Conservation (phyloP, 2,329 filamentous ascomycete genomes). For the Cephalotrichum gorgonifer region DNA sequence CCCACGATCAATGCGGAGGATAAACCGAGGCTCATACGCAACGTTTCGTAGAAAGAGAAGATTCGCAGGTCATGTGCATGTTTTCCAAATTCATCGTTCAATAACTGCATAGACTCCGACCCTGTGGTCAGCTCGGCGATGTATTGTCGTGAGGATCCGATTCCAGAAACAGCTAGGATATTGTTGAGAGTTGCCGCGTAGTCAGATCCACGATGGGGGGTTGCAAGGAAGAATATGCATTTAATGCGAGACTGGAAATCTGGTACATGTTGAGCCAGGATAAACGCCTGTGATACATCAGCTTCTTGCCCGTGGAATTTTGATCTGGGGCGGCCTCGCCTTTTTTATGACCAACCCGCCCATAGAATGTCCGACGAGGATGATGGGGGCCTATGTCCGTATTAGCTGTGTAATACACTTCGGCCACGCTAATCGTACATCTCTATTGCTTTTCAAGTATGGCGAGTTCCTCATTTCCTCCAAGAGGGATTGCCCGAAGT, state of each 20-base stretch:
- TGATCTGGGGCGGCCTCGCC: too few relatives aligned
- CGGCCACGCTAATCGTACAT: background rate
- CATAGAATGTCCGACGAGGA: constrained; percentile 18
- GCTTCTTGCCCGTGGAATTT: background rate
- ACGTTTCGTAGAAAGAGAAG: constrained; percentile 24
- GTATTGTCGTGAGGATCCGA: background rate
- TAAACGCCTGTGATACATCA: constrained; percentile 9
- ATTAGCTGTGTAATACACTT: background rate
- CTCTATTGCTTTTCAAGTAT: background rate
- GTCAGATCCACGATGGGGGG: constrained; percentile 22
- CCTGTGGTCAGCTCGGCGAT: constrained; percentile 12
- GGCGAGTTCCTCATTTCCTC: background rate
- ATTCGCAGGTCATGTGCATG: constrained; percentile 15
- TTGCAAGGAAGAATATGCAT: constrained; percentile 22
- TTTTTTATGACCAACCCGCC: constrained; percentile 23
- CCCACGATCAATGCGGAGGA: constrained; percentile 18
- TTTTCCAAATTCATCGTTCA: constrained; percentile 22
- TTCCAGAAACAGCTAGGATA: constrained; percentile 9
- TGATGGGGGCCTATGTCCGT: constrained; percentile 12
- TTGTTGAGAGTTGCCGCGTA: constrained; percentile 16
- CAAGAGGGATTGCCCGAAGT: constrained; percentile 19
- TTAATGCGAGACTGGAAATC: constrained; percentile 10
- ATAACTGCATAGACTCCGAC: constrained; percentile 14
- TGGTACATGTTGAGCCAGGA: constrained; percentile 10
- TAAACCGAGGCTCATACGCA: constrained; percentile 13